phyloP scores from a whole-genome alignment of 2,329 filamentous ascomycete species.

The Alternaria dauci region DNA sequence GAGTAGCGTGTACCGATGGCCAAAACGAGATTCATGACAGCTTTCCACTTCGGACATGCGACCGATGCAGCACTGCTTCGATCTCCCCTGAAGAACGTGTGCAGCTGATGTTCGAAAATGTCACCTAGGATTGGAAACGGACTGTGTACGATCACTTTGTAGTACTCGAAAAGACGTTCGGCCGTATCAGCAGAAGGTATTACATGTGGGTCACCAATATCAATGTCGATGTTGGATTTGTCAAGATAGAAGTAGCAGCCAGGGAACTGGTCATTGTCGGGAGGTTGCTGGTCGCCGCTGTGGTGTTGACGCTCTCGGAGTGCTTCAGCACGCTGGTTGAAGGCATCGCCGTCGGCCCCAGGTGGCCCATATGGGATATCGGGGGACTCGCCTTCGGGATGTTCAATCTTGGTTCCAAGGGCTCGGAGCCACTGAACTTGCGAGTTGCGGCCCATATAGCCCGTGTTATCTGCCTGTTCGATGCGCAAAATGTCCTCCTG shows the following conservation, averaged over 20 bases:
- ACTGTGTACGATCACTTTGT: constrained; percentile 34
- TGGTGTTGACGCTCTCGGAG: constrained; percentile 6
- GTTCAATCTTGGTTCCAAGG: constrained; percentile 17
- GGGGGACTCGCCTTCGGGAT: constrained; percentile 15
- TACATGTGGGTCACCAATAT: constrained; percentile 27
- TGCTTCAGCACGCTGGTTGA: constrained; percentile 10
- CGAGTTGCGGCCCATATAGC: constrained; percentile 37
- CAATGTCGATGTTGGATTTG: constrained; percentile 21
- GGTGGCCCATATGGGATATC: constrained; percentile 28
- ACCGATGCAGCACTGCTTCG: not conserved
- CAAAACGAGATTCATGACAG: constrained; percentile 50
- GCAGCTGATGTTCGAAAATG: constrained; percentile 18
- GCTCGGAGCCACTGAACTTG: constrained; percentile 38
- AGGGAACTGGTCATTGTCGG: not conserved
- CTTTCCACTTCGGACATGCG: constrained; percentile 38
- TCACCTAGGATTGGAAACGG: constrained; percentile 37
- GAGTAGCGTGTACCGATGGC: constrained; percentile 50
- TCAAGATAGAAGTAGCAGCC: constrained; percentile 42
- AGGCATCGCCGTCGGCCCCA: constrained; percentile 19
- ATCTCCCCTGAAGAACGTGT: constrained; percentile 4
- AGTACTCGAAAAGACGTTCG: constrained; percentile 39
- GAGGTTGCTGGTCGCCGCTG: not conserved
- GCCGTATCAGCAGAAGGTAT: constrained; percentile 39
- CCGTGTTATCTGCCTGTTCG: constrained; percentile 27
- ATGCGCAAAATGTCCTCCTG: constrained; percentile 32